phyloP scores from a whole-genome alignment of 1,284 basidiomycete species.

The Salmacisia buchloeana region DNA sequence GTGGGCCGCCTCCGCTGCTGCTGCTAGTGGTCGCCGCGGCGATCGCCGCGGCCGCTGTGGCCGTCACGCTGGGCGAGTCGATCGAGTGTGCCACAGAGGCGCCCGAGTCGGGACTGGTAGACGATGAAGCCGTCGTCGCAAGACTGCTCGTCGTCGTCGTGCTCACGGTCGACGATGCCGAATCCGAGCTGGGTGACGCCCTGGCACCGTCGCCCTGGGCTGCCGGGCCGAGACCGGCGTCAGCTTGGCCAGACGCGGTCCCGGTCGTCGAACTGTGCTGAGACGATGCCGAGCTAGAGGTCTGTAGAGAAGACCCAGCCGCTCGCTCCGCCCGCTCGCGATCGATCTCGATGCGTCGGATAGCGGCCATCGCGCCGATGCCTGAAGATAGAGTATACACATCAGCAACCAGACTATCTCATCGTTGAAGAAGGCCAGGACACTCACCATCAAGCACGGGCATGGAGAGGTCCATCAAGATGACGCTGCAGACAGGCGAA shows the following conservation, averaged over 20 bases:
- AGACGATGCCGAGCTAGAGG: no score
- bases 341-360: conserved; percentile 69
- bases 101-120: neutral
- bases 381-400: conserved; percentile 34
- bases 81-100: neutral
- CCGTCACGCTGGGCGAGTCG: neutral
- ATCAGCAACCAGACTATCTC: neutral
- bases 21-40: neutral
- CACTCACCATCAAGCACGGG: conserved; percentile 68
- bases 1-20: no score
- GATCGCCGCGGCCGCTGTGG: neutral
- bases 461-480: conserved; percentile 77
- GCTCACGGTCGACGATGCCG: neutral
- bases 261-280: no score
- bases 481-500: conserved; percentile 55
- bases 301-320: no score
- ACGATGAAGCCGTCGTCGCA: neutral
- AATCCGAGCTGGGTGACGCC: neutral
- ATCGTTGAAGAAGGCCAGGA: neutral
- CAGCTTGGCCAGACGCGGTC: no score
- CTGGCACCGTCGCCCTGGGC: conserved; percentile 14
- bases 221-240: neutral
- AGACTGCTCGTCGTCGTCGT: neutral
- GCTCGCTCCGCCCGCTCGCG: conserved; percentile 46
- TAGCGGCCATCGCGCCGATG: conserved; percentile 74